Evolutionary conservation across 2,329 filamentous ascomycete species (phyloP).

Genomic region (Pyrenochaeta sp.): DNA sequence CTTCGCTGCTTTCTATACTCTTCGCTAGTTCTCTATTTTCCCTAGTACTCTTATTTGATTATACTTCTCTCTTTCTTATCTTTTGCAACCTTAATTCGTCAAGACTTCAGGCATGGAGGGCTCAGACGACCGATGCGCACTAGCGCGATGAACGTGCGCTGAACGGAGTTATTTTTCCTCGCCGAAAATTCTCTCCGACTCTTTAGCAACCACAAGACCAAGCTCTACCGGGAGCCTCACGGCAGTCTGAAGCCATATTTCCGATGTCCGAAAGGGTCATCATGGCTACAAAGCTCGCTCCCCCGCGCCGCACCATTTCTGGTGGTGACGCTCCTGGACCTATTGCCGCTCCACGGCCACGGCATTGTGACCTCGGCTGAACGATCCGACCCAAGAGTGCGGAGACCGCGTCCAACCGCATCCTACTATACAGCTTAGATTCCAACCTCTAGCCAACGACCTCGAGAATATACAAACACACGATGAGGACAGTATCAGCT

Average conservation of each 20-base stretch:
- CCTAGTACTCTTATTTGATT: too few species aligned
- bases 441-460: slow-evolving; percentile 24
- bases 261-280: neutral
- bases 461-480: slow-evolving; percentile 20
- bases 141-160: slow-evolving; percentile 4
- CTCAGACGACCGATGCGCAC: neutral
- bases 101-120: neutral
- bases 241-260: slow-evolving; percentile 13
- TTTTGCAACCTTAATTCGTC: too few species aligned
- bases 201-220: slow-evolving; percentile 13
- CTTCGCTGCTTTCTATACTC: too few species aligned
- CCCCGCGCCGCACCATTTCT: slow-evolving; percentile 4
- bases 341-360: slow-evolving; percentile 18
- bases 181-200: slow-evolving; percentile 11
- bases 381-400: slow-evolving; percentile 27
- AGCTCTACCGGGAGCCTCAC: slow-evolving; percentile 9
- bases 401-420: slow-evolving; percentile 43
- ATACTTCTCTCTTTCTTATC: too few species aligned
- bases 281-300: slow-evolving; percentile 9
- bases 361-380: slow-evolving; percentile 49
- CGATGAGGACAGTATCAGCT: slow-evolving; percentile 39
- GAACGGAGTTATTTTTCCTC: slow-evolving; percentile 26
- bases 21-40: too few species aligned
- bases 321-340: slow-evolving; percentile 6
- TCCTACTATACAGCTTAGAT: slow-evolving; percentile 25